These are phyloP conservation scores for Saccharomyces hybrid DNA, from an alignment of 1,139 yeast genomes.

Conservation along the genomic window DNA sequence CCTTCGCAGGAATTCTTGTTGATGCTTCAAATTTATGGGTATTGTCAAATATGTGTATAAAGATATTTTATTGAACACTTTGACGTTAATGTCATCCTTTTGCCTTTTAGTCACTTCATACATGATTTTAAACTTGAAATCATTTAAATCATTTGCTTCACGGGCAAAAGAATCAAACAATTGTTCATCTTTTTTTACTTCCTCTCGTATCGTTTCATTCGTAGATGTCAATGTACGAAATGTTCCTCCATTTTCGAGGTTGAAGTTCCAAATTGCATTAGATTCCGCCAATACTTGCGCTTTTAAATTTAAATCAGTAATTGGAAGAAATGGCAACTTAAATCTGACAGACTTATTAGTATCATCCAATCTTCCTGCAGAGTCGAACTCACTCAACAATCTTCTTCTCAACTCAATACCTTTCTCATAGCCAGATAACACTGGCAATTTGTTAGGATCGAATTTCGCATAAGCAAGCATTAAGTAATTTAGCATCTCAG, in stretches of 20 bases:
- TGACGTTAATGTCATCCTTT: slow-evolving; percentile 13
- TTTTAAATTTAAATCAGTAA: slow-evolving; percentile 36
- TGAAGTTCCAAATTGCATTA: slow-evolving; percentile 57
- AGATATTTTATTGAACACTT: slow-evolving; percentile 17
- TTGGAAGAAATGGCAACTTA: slow-evolving; percentile 64
- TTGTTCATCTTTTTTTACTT: slow-evolving; percentile 4
- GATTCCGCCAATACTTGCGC: slow-evolving; percentile 62
- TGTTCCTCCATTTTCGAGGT: slow-evolving; percentile 24
- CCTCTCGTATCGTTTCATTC: slow-evolving; percentile 3
- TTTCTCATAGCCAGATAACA: slow-evolving; percentile 38
- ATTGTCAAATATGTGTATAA: slow-evolving; percentile 24
- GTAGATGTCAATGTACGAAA: slow-evolving; percentile 2
- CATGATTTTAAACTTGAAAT: slow-evolving; percentile 18
- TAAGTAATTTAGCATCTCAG: slow-evolving; percentile 46
- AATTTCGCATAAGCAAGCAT: slow-evolving; percentile 50
- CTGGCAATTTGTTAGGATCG: slow-evolving; percentile 34
- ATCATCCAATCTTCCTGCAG: slow-evolving; percentile 20
- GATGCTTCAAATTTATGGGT: slow-evolving; percentile 22
- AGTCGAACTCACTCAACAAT: slow-evolving; percentile 36
- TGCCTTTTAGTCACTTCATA: slow-evolving; percentile 18
- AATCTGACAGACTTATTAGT: slow-evolving; percentile 21
- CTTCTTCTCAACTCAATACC: slow-evolving; percentile 45
- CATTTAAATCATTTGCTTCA: slow-evolving; percentile 8
- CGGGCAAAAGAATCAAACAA: slow-evolving; percentile 2
- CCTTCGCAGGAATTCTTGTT: slow-evolving; percentile 23